These are phyloP conservation scores for Apiotrichum brassicae DNA, from an alignment of 1,284 basidiomycete species.

Conservation along the genomic window DNA sequence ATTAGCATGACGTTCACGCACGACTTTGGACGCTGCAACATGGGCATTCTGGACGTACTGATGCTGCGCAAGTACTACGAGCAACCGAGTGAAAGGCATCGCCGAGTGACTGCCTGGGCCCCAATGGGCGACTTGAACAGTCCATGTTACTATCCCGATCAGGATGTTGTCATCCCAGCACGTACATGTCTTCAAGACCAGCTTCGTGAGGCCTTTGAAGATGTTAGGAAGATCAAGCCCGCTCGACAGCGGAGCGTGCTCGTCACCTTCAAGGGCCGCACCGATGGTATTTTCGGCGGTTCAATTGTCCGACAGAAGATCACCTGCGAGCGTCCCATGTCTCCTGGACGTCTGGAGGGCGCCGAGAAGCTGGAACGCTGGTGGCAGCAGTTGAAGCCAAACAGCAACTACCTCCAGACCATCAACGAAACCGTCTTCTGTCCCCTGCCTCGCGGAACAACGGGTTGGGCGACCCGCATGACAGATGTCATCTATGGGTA, in stretches of 20 bases:
- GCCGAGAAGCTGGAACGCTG: constrained; percentile 3
- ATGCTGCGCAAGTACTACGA: not conserved
- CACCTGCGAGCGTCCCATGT: constrained; percentile 16
- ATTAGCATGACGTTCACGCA: constrained; percentile 45
- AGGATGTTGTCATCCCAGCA: constrained; percentile 33
- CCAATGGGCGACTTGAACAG: constrained; percentile 33
- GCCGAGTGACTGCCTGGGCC: constrained; percentile 18
- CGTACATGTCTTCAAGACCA: constrained; percentile 27
- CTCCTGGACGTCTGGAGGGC: constrained; percentile 1
- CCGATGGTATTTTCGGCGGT: constrained; percentile 10
- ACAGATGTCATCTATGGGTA: constrained; percentile 41
- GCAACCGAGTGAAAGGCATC: constrained; percentile 15
- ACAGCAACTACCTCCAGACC: constrained; percentile 30
- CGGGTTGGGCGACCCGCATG: constrained; percentile 38
- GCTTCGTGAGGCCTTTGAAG: constrained; percentile 21
- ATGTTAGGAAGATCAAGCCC: constrained; percentile 17
- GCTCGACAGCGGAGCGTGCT: constrained; percentile 17
- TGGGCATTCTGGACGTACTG: not conserved
- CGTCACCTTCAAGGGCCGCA: constrained; percentile 27
- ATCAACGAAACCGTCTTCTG: constrained; percentile 44
- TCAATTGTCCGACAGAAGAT: constrained; percentile 19
- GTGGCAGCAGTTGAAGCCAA: constrained; percentile 5
- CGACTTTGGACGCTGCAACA: constrained; percentile 41
- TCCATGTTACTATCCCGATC: constrained; percentile 26
- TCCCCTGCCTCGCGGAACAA: constrained; percentile 38